Evolutionary conservation across 1,139 yeast genomes (phyloP), one percentile per base, ranked within the genome.

Genomic region (Barnettozyma hawaiiensis): DNA sequence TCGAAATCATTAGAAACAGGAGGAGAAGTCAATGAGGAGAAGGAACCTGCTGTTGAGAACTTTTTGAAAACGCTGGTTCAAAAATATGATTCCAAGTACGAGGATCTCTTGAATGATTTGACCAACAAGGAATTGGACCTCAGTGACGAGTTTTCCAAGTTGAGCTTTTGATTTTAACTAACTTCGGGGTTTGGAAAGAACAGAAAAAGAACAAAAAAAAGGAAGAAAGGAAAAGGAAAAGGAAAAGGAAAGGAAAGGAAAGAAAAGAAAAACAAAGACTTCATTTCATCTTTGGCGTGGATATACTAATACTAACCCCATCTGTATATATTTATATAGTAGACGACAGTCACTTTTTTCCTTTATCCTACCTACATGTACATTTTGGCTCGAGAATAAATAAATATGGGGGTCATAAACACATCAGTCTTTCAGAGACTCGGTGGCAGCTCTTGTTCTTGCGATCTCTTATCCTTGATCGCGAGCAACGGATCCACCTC

Each of bases 401-500:
- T 29, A 29, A 29, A 7, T 18, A 4, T 16, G 32, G 5, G 19
- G 32, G 32, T 29, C 29, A 26, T 26, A 26, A 26, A 9, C 16
- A 26, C n/a, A 4, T n/a, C 16, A 26, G 5, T n/a, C 39, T 11
- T 27, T 40, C 16, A 51, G 28, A 41, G 39, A 18, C 32, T 47
- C 47, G 54, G 45, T 11, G 50, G 47, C 9, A 44, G 37, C 26
- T 39, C 45, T 28, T 44, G 33, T 18, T 37, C 29, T 19, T 35
- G 39, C n/a, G 43, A 40, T 35, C 43, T 40, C 31, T 48, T 43
- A 31, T 43, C 43, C 42, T 52, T 52, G 19, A 54, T 40, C 12
- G 46, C 52, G 12, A 52, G 41, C 8, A 52, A 37, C 5, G 57
- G 58, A 31, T 48, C 50, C 15, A 28, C 31, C 3, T 37, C 39